Percentiles rank a stretch among this genome's conserved stretches.
Conservation (phyloP, 495 filamentous ascomycete genomes). For the Chaetomium cochliodes region DNA sequence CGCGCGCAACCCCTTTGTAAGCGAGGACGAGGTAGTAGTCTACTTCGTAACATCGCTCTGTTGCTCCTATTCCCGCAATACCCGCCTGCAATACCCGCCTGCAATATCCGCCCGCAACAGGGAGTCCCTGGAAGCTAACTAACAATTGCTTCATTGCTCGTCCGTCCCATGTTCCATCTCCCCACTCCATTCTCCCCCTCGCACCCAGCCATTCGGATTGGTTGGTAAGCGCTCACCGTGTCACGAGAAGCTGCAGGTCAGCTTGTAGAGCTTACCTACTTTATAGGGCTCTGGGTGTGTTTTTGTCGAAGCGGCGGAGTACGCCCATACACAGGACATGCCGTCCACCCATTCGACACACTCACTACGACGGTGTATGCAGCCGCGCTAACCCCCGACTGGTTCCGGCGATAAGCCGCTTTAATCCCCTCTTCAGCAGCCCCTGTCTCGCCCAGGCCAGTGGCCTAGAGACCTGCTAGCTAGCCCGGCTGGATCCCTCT, state of each 20-base stretch:
- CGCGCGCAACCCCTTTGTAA: too few species aligned
- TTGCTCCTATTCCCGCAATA: not conserved
- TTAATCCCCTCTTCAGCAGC: not conserved
- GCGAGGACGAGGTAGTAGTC: too few species aligned
- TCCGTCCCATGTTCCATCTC: not conserved
- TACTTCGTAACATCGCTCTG: not conserved
- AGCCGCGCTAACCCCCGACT: not conserved
- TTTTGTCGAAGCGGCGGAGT: too few species aligned
- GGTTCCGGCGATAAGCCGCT: not conserved
- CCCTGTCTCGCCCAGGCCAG: not conserved
- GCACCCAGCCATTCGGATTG: not conserved
- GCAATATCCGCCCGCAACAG: not conserved
- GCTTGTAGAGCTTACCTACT: not conserved
- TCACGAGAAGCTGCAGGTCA: conserved; percentile 5
- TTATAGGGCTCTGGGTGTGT: not conserved
- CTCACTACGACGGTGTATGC: not conserved
- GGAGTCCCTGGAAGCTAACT: not conserved
- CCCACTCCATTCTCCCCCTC: not conserved
- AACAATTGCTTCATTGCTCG: not conserved
- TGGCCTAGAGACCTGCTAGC: too few species aligned
- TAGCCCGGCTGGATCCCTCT: conserved; percentile 3
- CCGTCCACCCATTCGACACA: not conserved
- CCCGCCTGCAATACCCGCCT: not conserved
- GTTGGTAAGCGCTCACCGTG: conserved; percentile 9
- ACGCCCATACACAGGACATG: too few species aligned